Percentiles rank a stretch among this genome's conserved stretches.
These are phyloP conservation scores for Coemansia sp. DNA, from an alignment of 371 early-diverging fungal species.

Conservation along the genomic window DNA sequence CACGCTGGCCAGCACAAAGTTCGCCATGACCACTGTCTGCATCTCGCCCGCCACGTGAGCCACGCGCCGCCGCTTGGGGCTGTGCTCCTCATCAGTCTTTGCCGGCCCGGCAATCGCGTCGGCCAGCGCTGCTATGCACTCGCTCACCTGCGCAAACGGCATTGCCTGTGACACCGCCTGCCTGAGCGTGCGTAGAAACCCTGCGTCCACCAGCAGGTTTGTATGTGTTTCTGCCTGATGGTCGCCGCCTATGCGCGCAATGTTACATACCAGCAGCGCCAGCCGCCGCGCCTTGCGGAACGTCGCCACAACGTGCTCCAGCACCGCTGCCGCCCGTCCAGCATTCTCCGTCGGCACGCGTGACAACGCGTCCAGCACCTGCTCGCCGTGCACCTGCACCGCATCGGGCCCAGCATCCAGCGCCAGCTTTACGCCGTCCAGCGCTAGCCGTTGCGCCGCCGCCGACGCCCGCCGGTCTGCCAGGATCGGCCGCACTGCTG, in stretches of 20 bases:
- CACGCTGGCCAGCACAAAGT: constrained; percentile 27
- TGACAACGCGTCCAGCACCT: constrained; percentile 17
- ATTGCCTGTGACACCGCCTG: constrained; percentile 30
- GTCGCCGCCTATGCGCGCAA: constrained; percentile 4
- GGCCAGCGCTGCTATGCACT: constrained; percentile 10
- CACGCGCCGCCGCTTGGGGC: constrained; percentile 29
- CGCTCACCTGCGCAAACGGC: constrained; percentile 31
- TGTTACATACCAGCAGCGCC: constrained; percentile 22
- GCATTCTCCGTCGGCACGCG: constrained; percentile 5
- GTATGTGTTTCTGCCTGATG: neutral
- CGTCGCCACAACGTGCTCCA: constrained; percentile 21
- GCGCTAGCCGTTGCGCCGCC: constrained; percentile 8
- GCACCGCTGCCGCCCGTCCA: constrained; percentile 1
- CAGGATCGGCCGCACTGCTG: constrained; percentile 17
- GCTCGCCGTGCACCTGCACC: constrained; percentile 13
- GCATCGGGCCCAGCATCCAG: constrained; percentile 34
- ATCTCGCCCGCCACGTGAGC: constrained; percentile 7
- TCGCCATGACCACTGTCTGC: constrained; percentile 16
- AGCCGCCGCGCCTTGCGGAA: constrained; percentile 29
- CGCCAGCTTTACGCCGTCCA: constrained; percentile 21
- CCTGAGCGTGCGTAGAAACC: constrained; percentile 14
- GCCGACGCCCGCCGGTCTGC: neutral
- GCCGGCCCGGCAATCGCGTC: constrained; percentile 13
- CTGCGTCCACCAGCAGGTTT: constrained; percentile 21
- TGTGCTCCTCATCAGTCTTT: neutral